Conservation (phyloP, 1,284 basidiomycete species). For the Boletus albobrunnescens region DNA sequence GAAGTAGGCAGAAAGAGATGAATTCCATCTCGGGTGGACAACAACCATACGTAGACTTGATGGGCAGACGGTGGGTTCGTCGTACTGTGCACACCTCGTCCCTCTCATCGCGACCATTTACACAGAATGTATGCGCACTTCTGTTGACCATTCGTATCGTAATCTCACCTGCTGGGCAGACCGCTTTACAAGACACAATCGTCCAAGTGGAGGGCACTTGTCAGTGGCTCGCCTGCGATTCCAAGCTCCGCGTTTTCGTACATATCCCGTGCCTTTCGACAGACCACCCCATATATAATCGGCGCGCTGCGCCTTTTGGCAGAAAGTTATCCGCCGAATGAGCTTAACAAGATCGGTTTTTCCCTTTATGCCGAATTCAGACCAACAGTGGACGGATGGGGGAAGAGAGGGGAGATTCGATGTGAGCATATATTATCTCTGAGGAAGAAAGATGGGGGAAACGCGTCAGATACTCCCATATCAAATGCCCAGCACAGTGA, state of each 20-base stretch:
- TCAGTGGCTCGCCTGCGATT: slow-evolving; percentile 64
- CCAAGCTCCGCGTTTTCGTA: slow-evolving; percentile 78
- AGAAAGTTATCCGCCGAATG: slow-evolving; percentile 57
- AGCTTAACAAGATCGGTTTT: slow-evolving; percentile 70
- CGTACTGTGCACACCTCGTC: not conserved
- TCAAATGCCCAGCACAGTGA: not conserved
- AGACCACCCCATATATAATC: slow-evolving; percentile 69
- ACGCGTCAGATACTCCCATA: not conserved
- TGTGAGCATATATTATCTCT: slow-evolving; percentile 60
- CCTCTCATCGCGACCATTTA: not conserved
- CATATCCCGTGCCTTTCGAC: slow-evolving; percentile 74
- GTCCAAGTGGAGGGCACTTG: slow-evolving; percentile 79
- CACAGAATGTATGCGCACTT: slow-evolving; percentile 48
- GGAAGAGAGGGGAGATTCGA: slow-evolving; percentile 61
- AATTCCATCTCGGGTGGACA: slow-evolving; percentile 58
- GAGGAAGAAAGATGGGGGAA: slow-evolving; percentile 34
- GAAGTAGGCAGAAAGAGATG: slow-evolving; percentile 49
- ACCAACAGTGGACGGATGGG: slow-evolving; percentile 71
- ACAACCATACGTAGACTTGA: slow-evolving; percentile 90
- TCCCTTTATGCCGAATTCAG: slow-evolving; percentile 75
- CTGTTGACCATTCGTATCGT: slow-evolving; percentile 1
- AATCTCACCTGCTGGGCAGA: slow-evolving; percentile 39
- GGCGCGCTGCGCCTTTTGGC: slow-evolving; percentile 82
- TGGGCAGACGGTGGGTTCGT: slow-evolving; percentile 72
- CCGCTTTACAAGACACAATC: slow-evolving; percentile 74